phyloP scores from a whole-genome alignment of 352 stramenopile species.

The Globisporangium cederbergense region DNA sequence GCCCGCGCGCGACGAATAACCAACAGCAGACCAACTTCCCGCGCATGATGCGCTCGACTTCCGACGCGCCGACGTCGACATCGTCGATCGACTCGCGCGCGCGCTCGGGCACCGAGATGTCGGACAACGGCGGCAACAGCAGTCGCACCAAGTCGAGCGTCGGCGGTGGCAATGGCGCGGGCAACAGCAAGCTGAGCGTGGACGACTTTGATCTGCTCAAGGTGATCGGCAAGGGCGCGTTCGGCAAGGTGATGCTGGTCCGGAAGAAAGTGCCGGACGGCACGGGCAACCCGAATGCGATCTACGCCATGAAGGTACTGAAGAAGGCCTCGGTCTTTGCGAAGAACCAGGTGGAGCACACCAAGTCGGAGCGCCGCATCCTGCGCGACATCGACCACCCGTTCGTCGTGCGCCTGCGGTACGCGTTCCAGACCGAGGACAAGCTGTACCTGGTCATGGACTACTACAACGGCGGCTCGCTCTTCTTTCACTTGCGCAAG shows the following conservation, averaged over 20 bases:
- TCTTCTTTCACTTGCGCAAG: conserved; percentile 92
- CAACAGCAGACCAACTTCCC: conserved; percentile 32
- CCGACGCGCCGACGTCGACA: conserved; percentile 42
- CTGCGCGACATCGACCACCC: conserved; percentile 90
- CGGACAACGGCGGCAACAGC: conserved; percentile 28
- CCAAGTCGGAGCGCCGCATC: conserved; percentile 89
- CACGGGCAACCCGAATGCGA: conserved; percentile 61
- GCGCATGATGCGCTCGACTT: conserved; percentile 53
- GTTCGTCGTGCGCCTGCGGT: conserved; percentile 91
- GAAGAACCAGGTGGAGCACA: conserved; percentile 94
- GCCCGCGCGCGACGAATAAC: conserved; percentile 57
- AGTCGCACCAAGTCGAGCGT: conserved; percentile 49
- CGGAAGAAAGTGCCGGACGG: conserved; percentile 86
- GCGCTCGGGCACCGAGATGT: conserved; percentile 80
- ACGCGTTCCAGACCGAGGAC: conserved; percentile 92
- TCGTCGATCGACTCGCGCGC: conserved; percentile 33
- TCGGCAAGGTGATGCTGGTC: conserved; percentile 96
- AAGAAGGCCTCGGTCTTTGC: conserved; percentile 90
- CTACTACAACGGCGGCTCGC: conserved; percentile 90
- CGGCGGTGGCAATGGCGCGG: conserved; percentile 13
- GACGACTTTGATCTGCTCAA: conserved; percentile 95
- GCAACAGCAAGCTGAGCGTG: conserved; percentile 74
- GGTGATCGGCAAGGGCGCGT: conserved; percentile 94
- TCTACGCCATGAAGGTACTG: conserved; percentile 94
- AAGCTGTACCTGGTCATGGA: conserved; percentile 93